These are phyloP conservation scores for Lentinula aciculospora DNA, from an alignment of 768 basidiomycete species.

Conservation along the genomic window DNA sequence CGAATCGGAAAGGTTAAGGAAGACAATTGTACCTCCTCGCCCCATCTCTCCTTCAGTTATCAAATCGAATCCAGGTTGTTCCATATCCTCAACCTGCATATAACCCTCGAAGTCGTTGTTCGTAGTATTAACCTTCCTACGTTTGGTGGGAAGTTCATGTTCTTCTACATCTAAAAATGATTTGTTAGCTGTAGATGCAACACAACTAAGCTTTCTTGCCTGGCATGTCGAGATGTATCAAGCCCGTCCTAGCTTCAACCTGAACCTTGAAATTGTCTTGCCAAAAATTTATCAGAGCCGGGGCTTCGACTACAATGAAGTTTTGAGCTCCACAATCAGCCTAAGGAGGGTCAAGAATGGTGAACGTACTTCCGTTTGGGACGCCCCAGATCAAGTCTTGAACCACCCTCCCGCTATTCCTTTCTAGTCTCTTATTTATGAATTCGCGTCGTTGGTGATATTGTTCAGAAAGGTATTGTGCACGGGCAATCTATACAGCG, in stretches of 20 bases:
- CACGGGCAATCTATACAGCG: constrained; percentile 46
- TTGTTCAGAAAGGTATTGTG: constrained; percentile 65
- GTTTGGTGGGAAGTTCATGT: constrained; percentile 41
- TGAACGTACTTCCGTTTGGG: constrained; percentile 54
- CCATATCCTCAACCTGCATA: constrained; percentile 8
- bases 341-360: not conserved
- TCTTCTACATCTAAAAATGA: constrained; percentile 23
- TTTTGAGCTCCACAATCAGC: not conserved
- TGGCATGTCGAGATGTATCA: constrained; percentile 30
- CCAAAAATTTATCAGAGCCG: constrained; percentile 71
- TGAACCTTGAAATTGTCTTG: constrained; percentile 64
- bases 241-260: constrained; percentile 54
- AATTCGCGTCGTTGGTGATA: constrained; percentile 43
- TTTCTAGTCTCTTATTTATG: constrained; percentile 49
- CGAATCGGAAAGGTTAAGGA: not conserved
- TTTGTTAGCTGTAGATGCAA: not conserved
- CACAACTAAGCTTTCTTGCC: constrained; percentile 17
- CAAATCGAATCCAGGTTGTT: not conserved
- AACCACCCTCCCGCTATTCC: constrained; percentile 44
- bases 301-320: constrained; percentile 49
- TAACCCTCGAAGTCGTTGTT: constrained; percentile 7
- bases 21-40: not conserved
- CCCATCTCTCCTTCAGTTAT: constrained; percentile 1
- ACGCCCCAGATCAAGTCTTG: constrained; percentile 64
- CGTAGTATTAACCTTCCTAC: constrained; percentile 20